Evolutionary conservation across 805 yeast species (phyloP), one percentile per base, ranked within the genome.

Genomic region (Candida tallmaniae): DNA sequence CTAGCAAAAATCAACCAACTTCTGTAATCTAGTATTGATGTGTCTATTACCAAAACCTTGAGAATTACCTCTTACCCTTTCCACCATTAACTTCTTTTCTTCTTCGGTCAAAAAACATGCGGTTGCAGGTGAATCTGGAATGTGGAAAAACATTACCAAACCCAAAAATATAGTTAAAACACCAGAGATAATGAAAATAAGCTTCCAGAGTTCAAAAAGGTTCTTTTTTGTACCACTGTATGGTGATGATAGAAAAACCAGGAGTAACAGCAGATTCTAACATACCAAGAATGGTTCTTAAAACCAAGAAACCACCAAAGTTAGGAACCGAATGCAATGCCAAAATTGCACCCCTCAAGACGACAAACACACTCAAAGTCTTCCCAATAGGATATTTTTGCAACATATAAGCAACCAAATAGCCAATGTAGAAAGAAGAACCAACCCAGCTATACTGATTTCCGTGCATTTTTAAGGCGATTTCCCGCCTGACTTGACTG

Each of bases 181-280:
- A 9, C 83, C 84, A 44, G 76, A 70, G 4, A 70, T 68, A n/a
- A 78, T 47, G 50, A 75, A 78, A 57, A 76, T 68, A 31, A 77
- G 73, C 52, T 75, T 79, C 82, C 82, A 78, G 14, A 78, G 68
- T 9, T 18, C 23, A 63, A 55, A 35, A 76, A 64, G 13, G n/a
- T 24, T 15, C 19, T n/a, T 27, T 27, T 27, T 17, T 27, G 54
- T 76, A 80, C 57, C 76, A 80, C 81, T 76, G 76, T 15, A 80
- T 71, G 17, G 80, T 73, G 31, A 79, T 65, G 17, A 76, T 58
- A 34, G 76, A 67, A 32, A 76, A 67, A 0, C 78, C 76, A 2
- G 79, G 80, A 1, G 78, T 73, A 31, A 75, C 60, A 3, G 74
- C 66, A 3, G 75, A 56, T 48, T 77, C 83, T 46, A 76, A 73